Evolutionary conservation across 2,329 filamentous ascomycete genomes (phyloP).

Genomic region (Penicillium oxalicum): DNA sequence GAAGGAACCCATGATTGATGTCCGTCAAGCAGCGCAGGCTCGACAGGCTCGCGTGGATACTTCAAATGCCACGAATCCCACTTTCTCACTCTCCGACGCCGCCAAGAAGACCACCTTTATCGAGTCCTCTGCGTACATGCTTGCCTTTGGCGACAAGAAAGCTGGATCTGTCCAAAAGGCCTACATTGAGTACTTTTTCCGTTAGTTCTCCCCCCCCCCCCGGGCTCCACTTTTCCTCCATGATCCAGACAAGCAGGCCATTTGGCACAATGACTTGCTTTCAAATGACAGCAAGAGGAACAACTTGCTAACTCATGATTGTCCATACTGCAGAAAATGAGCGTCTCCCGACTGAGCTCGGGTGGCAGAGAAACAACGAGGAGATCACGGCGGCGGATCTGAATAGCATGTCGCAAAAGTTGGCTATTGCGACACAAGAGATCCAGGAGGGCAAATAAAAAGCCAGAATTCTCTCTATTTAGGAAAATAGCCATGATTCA

Average conservation of each 20-base stretch:
- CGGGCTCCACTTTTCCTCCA: too few relatives aligned
- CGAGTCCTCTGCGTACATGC: not conserved
- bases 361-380: too few relatives aligned
- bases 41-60: not conserved
- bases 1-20: not conserved
- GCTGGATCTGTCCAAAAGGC: not conserved
- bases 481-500: too few relatives aligned
- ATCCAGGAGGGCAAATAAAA: not conserved
- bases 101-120: not conserved
- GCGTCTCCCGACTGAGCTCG: too few relatives aligned
- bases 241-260: too few relatives aligned
- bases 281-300: too few relatives aligned
- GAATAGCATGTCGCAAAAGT: too few relatives aligned
- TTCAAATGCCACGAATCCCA: not conserved
- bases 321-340: too few relatives aligned
- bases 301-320: too few relatives aligned
- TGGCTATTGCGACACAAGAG: too few relatives aligned
- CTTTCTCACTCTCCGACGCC: not conserved
- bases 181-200: not conserved
- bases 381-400: too few relatives aligned
- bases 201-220: not conserved
- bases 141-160: not conserved
- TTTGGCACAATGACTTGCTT: too few relatives aligned
- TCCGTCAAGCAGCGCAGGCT: not conserved
- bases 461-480: not conserved